Conservation (phyloP, 345 rosid genomes). For the Arabidopsis suecica region DNA sequence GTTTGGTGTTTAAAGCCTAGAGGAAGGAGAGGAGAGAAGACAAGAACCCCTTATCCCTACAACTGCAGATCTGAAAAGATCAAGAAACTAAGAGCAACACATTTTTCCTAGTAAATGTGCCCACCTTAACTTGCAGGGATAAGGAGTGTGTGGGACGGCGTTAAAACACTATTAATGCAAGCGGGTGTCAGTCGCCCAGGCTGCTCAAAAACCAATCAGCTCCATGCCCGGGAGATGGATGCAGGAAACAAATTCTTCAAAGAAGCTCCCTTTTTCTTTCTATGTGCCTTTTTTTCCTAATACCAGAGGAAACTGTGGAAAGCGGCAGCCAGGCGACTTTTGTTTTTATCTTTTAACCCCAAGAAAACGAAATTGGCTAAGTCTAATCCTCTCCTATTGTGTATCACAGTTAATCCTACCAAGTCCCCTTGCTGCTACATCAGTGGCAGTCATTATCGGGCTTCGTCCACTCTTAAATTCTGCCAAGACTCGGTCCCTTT, state of each 20-base stretch:
- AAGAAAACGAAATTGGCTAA: conserved; percentile 51
- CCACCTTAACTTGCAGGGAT: conserved; percentile 99
- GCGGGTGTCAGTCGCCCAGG: conserved; percentile 79
- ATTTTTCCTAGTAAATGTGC: conserved; percentile 85
- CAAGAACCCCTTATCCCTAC: conserved; percentile 90
- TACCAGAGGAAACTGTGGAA: conserved; percentile 69
- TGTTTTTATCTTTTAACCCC: conserved; percentile 45
- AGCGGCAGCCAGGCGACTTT: conserved; percentile 99
- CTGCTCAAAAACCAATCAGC: conserved; percentile 83
- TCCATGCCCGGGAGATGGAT: conserved; percentile 82
- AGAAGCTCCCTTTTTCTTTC: conserved; percentile 55
- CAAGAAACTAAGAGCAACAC: conserved; percentile 74
- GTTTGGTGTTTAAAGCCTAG: conserved; percentile 27
- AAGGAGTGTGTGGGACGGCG: conserved; percentile 61
- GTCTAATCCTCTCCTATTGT: conserved; percentile 59
- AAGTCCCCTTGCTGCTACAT: conserved; percentile 99
- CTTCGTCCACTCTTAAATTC: conserved; percentile 96
- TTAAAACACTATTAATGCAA: conserved; percentile 53
- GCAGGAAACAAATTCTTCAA: conserved; percentile 45
- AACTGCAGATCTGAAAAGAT: conserved; percentile 62
- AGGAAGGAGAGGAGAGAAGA: conserved; percentile 19
- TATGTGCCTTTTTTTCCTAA: conserved; percentile 27
- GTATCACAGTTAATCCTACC: conserved; percentile 81
- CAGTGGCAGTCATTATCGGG: conserved; percentile 96
- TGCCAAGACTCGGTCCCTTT: conserved; percentile 95